Evolutionary conservation across 2,329 filamentous ascomycete species (phyloP).

Genomic region (Venturia oleaginea): DNA sequence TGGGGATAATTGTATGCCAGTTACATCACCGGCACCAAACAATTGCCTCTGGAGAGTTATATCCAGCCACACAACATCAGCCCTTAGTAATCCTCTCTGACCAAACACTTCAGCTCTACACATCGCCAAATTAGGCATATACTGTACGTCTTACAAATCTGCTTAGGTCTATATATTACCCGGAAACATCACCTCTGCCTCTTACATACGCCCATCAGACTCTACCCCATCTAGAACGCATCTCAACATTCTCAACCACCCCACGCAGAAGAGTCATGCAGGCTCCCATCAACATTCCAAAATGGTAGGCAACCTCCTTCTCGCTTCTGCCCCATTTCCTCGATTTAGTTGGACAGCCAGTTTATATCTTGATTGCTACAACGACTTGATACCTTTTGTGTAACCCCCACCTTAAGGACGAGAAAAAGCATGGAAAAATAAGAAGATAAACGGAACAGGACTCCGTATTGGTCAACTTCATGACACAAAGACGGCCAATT

Average conservation of each 20-base stretch:
- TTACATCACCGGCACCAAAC: neutral
- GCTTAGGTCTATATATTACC: neutral
- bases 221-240: constrained; percentile 11
- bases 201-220: neutral
- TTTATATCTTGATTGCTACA: no score
- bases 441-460: no score
- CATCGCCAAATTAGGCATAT: neutral
- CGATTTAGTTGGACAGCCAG: no score
- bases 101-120: no score
- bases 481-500: no score
- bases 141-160: neutral
- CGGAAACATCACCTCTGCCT: neutral
- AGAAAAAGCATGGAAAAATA: no score
- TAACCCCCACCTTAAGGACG: no score
- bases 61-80: neutral
- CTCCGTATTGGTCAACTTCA: no score
- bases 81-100: neutral
- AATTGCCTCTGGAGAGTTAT: neutral
- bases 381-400: no score
- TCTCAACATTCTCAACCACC: constrained; percentile 22
- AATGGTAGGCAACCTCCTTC: constrained; percentile 25
- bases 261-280: constrained; percentile 20
- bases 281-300: constrained; percentile 30
- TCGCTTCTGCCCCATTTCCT: no score
- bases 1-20: neutral